Evolutionary conservation across 1,284 basidiomycete species (phyloP), one percentile per base, ranked within the genome.

Genomic region (Paramarasmius palmivorus): DNA sequence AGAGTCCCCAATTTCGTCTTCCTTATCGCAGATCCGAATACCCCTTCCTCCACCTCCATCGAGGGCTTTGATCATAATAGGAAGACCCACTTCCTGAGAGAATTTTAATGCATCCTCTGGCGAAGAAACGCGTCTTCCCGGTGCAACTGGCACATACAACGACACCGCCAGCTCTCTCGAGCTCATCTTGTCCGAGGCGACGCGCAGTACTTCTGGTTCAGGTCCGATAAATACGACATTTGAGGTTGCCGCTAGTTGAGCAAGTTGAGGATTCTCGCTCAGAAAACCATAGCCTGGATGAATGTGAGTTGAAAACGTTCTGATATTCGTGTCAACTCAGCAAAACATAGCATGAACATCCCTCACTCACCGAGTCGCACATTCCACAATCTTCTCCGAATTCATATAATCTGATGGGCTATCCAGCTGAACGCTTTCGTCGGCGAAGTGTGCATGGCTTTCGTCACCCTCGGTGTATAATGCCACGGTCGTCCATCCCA

Each of bases 41-140:
- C 82, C 81, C 60, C 79, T 73, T 5, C 82, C 82, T 19, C 82
- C 82, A 2, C 82, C 82, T 20, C 81, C 82, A 3, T 77, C 78
- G 0, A 79, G 70, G 0, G 80, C 78, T 63, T 84, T 83, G 63
- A 84, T 77, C 54, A 84, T 77, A 17, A 78, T 63, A 1, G 77
- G 82, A 58, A 74, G 79, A 34, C 73, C 75, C 37, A 74, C 67
- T 12, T 55, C 44, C 10, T 61, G 54, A 0, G 72, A 74, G 69
- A 65, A 76, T 56, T 49, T 67, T 53, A 39, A 55, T 5, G 72
- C 65, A 40, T 77, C 65, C 2, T 68, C 62, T 26, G 63, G 60
- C 15, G 72, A 68, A 3, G 68, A 59, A 15, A 72, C 69, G 23
- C 69, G 71, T 1, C 58, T 65, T 7, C 80, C 82, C 0, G 75